These are phyloP conservation scores for Hypoxylon sp. DNA, from an alignment of 2,329 filamentous ascomycete genomes.

Conservation along the genomic window DNA sequence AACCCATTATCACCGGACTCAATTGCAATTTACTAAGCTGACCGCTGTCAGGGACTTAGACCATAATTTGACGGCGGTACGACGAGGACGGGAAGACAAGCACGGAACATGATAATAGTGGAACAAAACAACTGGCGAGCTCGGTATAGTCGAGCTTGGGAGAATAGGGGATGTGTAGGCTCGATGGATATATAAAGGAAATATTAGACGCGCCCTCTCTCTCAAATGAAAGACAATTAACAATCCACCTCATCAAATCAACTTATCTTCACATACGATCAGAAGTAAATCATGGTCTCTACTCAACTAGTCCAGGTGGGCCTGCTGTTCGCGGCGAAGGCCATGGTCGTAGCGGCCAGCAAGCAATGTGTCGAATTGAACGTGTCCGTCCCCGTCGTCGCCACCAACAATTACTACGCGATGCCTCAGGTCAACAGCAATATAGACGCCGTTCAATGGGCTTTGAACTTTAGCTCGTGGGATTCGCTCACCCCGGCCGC, in stretches of 20 bases:
- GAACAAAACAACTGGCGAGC: background rate
- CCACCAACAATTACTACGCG: slow-evolving; percentile 37
- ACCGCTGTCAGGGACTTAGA: background rate
- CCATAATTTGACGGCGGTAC: background rate
- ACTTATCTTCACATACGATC: background rate
- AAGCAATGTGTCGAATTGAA: slow-evolving; percentile 10
- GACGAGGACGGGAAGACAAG: too few species aligned
- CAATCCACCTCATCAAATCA: background rate
- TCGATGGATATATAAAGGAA: background rate
- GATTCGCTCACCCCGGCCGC: slow-evolving; percentile 8
- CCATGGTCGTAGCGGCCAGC: background rate
- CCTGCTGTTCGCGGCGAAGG: background rate
- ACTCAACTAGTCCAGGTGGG: background rate
- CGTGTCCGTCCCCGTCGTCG: slow-evolving; percentile 15
- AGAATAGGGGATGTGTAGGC: background rate
- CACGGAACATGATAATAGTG: background rate
- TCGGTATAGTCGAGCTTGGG: background rate
- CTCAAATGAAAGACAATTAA: background rate
- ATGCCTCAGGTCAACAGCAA: slow-evolving; percentile 46
- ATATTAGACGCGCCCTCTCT: background rate
- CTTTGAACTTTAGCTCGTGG: slow-evolving; percentile 41
- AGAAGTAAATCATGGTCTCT: background rate
- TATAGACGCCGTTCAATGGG: slow-evolving; percentile 48
- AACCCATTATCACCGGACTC: background rate
- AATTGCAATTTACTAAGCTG: background rate